A percentile compares a stretch with the other conserved stretches of the same genome.
Conservation (phyloP, 2,329 filamentous ascomycete species). For the Colletotrichum navitas region DNA sequence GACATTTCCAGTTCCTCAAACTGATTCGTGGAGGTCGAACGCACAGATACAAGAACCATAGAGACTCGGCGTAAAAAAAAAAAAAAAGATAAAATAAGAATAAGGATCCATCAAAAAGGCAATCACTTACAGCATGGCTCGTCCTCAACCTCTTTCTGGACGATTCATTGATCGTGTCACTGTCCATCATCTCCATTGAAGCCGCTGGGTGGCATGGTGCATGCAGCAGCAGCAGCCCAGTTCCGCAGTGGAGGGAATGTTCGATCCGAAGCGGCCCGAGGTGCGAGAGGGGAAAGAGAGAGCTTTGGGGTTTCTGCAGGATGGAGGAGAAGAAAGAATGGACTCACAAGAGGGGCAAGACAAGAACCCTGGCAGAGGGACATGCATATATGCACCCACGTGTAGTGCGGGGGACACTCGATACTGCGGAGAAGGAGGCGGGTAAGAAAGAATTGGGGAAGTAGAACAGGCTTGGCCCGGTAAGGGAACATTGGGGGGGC, state of each 20-base stretch:
- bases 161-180: slow-evolving; percentile 48
- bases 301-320: slow-evolving; percentile 12
- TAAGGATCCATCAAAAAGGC: not conserved
- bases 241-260: slow-evolving; percentile 19
- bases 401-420: slow-evolving; percentile 33
- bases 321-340: slow-evolving; percentile 37
- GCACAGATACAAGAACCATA: no score
- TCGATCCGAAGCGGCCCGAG: slow-evolving; percentile 52
- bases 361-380: slow-evolving; percentile 33
- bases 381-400: slow-evolving; percentile 39
- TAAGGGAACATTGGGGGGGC: slow-evolving; percentile 5
- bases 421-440: slow-evolving; percentile 28
- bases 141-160: slow-evolving; percentile 57
- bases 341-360: slow-evolving; percentile 31
- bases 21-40: not conserved
- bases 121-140: slow-evolving; percentile 55
- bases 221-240: slow-evolving; percentile 21
- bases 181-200: slow-evolving; percentile 45
- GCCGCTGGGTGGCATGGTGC: slow-evolving; percentile 28
- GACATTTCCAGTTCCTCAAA: not conserved
- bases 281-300: slow-evolving; percentile 13
- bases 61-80: not conserved
- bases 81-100: no score
- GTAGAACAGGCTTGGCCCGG: slow-evolving; percentile 4
- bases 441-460: slow-evolving; percentile 30